Evolutionary conservation across 768 basidiomycete genomes (phyloP), one percentile per base, ranked within the genome.

Genomic region (Ramaria rubella): DNA sequence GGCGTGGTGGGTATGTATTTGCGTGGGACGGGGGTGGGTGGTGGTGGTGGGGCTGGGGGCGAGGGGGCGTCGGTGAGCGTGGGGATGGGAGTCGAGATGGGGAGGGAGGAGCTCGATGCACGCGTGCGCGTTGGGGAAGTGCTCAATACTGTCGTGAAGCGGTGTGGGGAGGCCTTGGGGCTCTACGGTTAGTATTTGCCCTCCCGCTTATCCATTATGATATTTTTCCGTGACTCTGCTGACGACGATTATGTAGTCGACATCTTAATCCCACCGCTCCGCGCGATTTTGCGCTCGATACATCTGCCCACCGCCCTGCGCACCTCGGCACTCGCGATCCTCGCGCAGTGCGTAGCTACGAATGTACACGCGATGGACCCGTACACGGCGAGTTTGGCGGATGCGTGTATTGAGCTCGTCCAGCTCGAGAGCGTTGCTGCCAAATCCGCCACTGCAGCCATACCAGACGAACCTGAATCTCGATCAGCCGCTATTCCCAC

Each of bases 111-210:
- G 58, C 70, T 96, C 34, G 90, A 96, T 64, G 73, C 77, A 42
- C 75, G 85, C 31, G 75, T 87, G 9, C 76, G 94, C 24, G 72
- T 95, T 8, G 95, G 92, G 1, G 95, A 98, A 69, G 92, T 92
- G 0, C 69, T 97, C 15, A 82, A 80, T 12, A 81, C 85, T 59
- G 83, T 93, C 3, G 83, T 96, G 36, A 77, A 82, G 59, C 74
- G 84, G 45, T 83, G 83, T 49, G 93, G 89, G 15, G 79, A 80
- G 19, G 76, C 86, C 0, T 72, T 96, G 36, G 75, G 82, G 6
- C 65, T 75, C 9, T 85, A 91, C 65, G 80, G 95, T 94, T 62
- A 57, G 77, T 65, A 4, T 8, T 29, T 7, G 12, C 17, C 2
- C 4, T 30, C 46, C 9, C 26, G 19, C 15, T 4, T 8, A 8